These are phyloP conservation scores for Suillus discolor DNA, from an alignment of 768 basidiomycete species.

Conservation along the genomic window DNA sequence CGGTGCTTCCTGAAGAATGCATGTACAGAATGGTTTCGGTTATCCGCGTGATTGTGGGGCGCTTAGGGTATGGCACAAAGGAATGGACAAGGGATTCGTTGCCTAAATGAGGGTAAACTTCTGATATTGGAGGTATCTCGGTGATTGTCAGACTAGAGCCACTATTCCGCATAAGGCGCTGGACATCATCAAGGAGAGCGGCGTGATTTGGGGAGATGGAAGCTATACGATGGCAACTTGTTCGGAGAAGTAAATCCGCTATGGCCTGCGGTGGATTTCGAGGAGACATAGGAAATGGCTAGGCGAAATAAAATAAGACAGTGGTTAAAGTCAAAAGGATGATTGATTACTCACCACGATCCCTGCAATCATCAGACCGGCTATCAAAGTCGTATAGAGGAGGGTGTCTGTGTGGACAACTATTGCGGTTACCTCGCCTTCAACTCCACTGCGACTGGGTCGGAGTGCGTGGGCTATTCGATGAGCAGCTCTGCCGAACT, in stretches of 20 bases:
- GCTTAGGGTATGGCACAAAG: conserved; percentile 23
- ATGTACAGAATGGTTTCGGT: conserved; percentile 8
- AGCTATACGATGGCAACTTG: conserved; percentile 22
- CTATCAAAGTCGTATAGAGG: conserved; percentile 13
- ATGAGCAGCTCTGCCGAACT: conserved; percentile 32
- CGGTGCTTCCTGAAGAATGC: conserved; percentile 37
- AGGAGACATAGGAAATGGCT: conserved; percentile 9
- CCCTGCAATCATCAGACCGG: conserved; percentile 5
- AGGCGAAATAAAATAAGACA: neutral
- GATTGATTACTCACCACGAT: conserved; percentile 1
- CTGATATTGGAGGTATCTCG: conserved; percentile 23
- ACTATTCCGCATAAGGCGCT: neutral
- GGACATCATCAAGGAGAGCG: conserved; percentile 18
- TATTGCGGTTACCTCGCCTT: conserved; percentile 10
- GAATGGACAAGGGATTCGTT: conserved; percentile 27
- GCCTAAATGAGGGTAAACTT: conserved; percentile 45
- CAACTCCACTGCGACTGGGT: neutral
- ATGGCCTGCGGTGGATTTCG: conserved; percentile 9
- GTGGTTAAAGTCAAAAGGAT: neutral
- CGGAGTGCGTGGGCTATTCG: conserved; percentile 16
- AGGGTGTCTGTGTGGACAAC: conserved; percentile 15
- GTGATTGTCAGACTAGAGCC: conserved; percentile 12
- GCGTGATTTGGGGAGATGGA: conserved; percentile 23
- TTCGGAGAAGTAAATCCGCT: conserved; percentile 19
- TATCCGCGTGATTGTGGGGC: neutral